Percentiles rank a stretch among this genome's conserved stretches.
Conservation (phyloP, 2,329 filamentous ascomycete species). For the Mariannaea sp. region DNA sequence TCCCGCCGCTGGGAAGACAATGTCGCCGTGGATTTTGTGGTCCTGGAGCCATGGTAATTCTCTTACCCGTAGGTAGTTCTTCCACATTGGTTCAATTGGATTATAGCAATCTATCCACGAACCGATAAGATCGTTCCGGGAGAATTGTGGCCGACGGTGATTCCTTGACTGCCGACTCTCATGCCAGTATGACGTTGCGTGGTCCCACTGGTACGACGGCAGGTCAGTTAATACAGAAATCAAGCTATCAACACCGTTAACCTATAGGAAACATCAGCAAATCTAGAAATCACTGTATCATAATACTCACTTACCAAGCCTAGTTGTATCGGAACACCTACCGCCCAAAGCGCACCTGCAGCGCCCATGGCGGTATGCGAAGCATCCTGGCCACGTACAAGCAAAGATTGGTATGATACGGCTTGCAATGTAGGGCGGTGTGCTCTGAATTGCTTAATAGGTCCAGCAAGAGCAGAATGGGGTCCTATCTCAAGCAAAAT, state of each 20-base stretch:
- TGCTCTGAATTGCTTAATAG: constrained; percentile 51
- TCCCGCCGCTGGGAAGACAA: constrained; percentile 2
- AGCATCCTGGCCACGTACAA: no score
- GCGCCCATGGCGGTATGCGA: no score
- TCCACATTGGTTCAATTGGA: no score
- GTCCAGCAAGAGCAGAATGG: constrained; percentile 53
- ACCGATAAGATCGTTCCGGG: not conserved
- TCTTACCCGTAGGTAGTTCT: not conserved
- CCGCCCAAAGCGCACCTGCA: no score
- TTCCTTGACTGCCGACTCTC: not conserved
- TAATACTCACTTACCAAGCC: no score
- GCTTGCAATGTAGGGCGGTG: no score
- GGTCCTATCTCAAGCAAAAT: constrained; percentile 54
- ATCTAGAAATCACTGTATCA: no score
- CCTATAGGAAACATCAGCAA: no score
- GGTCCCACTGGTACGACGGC: not conserved
- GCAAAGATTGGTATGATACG: no score
- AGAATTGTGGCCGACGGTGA: not conserved
- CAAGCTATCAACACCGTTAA: no score
- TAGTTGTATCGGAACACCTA: no score
- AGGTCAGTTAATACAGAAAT: not conserved
- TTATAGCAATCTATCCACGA: no score
- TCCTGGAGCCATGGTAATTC: not conserved
- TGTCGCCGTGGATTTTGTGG: not conserved
- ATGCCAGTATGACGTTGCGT: not conserved